Conservation (phyloP, 176 grass and related monocot species). For the Chrysopogon serrulatus region DNA sequence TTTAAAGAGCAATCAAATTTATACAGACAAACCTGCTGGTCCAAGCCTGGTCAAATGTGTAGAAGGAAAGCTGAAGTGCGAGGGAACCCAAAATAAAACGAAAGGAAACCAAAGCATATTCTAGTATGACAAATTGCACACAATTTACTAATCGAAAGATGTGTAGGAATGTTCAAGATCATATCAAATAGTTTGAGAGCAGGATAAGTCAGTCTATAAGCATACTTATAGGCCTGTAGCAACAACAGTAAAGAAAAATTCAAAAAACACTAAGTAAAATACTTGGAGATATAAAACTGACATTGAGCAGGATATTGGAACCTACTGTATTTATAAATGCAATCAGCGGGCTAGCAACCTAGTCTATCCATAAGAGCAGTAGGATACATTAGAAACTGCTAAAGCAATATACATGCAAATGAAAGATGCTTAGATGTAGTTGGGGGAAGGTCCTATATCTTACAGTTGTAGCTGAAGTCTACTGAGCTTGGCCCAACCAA, state of each 20-base stretch:
- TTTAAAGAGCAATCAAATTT: slow-evolving; percentile 2
- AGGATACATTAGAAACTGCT: no score
- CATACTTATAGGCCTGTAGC: neutral
- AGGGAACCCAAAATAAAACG: neutral
- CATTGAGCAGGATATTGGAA: neutral
- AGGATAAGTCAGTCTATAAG: neutral
- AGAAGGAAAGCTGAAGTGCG: neutral
- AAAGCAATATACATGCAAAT: no score
- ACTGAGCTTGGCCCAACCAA: no score
- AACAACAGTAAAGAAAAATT: neutral
- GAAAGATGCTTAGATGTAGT: no score
- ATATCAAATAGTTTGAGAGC: slow-evolving; percentile 21
- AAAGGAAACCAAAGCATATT: neutral
- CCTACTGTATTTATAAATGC: no score
- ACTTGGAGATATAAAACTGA: slow-evolving; percentile 6
- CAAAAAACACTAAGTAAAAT: slow-evolving; percentile 15
- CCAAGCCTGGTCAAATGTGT: neutral
- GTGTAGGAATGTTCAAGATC: neutral
- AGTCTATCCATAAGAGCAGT: no score
- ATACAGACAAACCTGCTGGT: neutral
- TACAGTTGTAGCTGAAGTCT: no score
- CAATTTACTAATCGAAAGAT: neutral
- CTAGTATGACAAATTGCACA: neutral
- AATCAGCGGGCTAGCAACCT: no score
- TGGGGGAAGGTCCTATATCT: no score